Percentiles rank a stretch among this genome's conserved stretches.
Conservation (phyloP, 495 filamentous ascomycete genomes). For the Annulohypoxylon maeteangense region DNA sequence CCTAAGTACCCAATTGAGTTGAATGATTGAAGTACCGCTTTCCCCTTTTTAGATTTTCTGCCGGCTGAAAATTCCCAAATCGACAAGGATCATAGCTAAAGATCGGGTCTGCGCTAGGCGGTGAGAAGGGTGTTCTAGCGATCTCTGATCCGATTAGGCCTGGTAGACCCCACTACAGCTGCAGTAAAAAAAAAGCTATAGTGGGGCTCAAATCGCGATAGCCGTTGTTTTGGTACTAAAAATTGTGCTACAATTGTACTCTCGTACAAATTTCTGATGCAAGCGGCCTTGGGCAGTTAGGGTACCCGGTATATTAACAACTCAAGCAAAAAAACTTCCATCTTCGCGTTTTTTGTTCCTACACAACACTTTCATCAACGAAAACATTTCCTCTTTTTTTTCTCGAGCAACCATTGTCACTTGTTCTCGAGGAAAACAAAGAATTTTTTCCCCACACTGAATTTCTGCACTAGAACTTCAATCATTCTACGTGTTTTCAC, state of each 20-base stretch:
- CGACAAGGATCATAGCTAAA: slow-evolving; percentile 1
- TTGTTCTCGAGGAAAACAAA: slow-evolving; percentile 33
- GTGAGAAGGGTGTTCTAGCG: slow-evolving; percentile 25
- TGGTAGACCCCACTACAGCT: neutral
- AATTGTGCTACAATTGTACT: neutral
- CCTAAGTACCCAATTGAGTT: neutral
- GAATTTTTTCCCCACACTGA: neutral
- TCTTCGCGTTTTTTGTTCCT: slow-evolving; percentile 28
- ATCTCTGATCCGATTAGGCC: slow-evolving; percentile 8
- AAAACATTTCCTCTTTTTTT: slow-evolving; percentile 33
- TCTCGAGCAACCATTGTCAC: slow-evolving; percentile 24
- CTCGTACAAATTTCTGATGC: slow-evolving; percentile 12
- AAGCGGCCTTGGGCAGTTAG: slow-evolving; percentile 27
- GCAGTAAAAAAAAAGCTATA: slow-evolving; percentile 31
- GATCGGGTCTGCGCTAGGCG: slow-evolving; percentile 19
- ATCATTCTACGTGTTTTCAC: neutral
- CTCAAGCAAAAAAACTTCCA: slow-evolving; percentile 30
- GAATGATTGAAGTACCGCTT: slow-evolving; percentile 4
- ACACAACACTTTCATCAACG: slow-evolving; percentile 18
- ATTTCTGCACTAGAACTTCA: neutral
- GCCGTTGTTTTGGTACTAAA: slow-evolving; percentile 16
- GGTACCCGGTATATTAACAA: slow-evolving; percentile 24
- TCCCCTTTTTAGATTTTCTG: slow-evolving; percentile 29
- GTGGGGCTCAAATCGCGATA: slow-evolving; percentile 29
- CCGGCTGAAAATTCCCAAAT: slow-evolving; percentile 11